These are phyloP conservation scores for Podospora sp. DNA, from an alignment of 495 filamentous ascomycete species.

Conservation along the genomic window DNA sequence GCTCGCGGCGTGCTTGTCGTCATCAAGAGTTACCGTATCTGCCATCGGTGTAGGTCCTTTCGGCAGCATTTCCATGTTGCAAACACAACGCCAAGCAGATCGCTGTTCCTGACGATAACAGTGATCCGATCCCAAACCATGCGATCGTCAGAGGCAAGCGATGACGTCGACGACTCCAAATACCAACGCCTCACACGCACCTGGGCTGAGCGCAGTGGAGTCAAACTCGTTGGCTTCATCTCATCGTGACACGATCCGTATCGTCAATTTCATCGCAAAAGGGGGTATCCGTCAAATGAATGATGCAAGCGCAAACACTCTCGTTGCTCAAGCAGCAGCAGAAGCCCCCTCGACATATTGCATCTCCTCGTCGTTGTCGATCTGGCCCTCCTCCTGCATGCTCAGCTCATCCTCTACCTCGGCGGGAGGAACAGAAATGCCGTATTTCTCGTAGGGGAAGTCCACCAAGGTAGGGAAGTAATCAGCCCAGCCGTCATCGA, in stretches of 20 bases:
- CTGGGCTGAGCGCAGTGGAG: background rate
- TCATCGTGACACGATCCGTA: background rate
- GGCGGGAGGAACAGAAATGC: conserved; percentile 54
- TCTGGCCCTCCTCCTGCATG: conserved; percentile 12
- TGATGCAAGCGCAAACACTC: background rate
- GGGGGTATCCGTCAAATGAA: background rate
- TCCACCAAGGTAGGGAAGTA: conserved; percentile 62
- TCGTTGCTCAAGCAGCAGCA: conserved; percentile 8
- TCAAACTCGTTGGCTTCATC: background rate
- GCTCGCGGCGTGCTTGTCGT: too few species aligned
- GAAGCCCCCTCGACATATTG: conserved; percentile 22
- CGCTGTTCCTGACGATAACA: too few species aligned
- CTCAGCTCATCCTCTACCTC: conserved; percentile 27
- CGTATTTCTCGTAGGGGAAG: conserved; percentile 75
- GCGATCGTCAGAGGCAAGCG: background rate
- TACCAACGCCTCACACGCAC: too few species aligned
- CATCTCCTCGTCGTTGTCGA: conserved; percentile 25
- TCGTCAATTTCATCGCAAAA: background rate
- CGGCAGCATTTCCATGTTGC: too few species aligned
- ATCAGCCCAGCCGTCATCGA: conserved; percentile 75
- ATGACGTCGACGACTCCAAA: background rate
- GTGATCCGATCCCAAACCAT: too few species aligned
- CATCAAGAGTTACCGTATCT: too few species aligned
- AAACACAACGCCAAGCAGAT: too few species aligned
- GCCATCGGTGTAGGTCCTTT: too few species aligned